These are phyloP conservation scores for Quercus gilva DNA, from an alignment of 306 rosid genomes.

Conservation along the genomic window DNA sequence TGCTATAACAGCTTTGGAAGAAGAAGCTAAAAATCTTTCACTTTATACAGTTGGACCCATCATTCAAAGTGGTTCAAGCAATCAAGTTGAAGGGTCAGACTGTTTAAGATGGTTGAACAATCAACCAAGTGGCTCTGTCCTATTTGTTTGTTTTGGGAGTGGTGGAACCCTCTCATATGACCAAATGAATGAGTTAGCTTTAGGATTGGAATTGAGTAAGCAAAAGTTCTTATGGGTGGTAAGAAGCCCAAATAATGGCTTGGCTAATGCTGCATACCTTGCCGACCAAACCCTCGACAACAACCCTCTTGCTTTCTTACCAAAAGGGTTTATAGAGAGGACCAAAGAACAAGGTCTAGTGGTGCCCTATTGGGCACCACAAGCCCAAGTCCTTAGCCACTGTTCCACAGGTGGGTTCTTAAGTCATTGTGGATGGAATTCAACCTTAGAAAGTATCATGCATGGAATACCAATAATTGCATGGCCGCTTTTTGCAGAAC, in stretches of 20 bases:
- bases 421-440: constrained; percentile 33
- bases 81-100: neutral
- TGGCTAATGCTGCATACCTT: constrained; percentile 15
- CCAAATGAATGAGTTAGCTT: constrained; percentile 28
- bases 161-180: constrained; percentile 32
- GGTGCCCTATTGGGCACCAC: constrained; percentile 31
- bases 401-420: constrained; percentile 23
- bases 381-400: constrained; percentile 22
- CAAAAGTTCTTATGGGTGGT: constrained; percentile 28
- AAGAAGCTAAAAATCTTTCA: neutral
- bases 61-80: constrained; percentile 13
- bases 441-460: constrained; percentile 19
- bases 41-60: constrained; percentile 46
- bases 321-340: constrained; percentile 21
- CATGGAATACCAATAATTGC: constrained; percentile 27
- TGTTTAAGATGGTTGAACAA: constrained; percentile 28
- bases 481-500: constrained; percentile 32
- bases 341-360: constrained; percentile 26
- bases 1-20: constrained; percentile 17
- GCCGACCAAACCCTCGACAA: neutral
- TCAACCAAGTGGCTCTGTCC: constrained; percentile 21
- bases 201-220: constrained; percentile 26
- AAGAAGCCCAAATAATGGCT: constrained; percentile 11
- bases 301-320: constrained; percentile 12
- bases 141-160: constrained; percentile 31